Evolutionary conservation across 2,329 filamentous ascomycete genomes (phyloP), one percentile per base, ranked within the genome.

Genomic region (Aspergillaceae sp.): DNA sequence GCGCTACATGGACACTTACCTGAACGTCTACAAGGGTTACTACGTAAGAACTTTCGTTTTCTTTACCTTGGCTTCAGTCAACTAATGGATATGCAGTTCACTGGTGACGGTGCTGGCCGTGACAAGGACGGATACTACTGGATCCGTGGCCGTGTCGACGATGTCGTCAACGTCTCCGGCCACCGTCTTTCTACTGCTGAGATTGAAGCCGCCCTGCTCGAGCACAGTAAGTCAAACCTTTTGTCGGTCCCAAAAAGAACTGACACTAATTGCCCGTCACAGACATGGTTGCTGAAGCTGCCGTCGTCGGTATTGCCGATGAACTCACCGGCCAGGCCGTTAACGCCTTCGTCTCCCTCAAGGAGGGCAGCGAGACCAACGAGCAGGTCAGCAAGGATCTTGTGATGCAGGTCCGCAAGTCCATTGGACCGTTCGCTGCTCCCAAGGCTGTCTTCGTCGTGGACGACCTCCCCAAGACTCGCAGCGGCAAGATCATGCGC

Each of bases 121-220:
- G 92, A 98, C 67, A 86, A 95, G 70, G 92, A 98, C 61, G 92
- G 92, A 47, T 98, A 96, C 77, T 98, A 97, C 81, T 98, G 92
- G 92, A 98, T 98, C 67, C 87, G 92, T 52, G 92, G 92, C 55
- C 89, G 92, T 69, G 92, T 98, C 44, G 92, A 98, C 64, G 92
- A 98, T 61, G 92, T 98, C 38, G 91, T 98, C 68, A 98, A 98
- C 70, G 92, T 98, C 51, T 92, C 86, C 58, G 92, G 92, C 29
- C 92, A 98, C 71, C 85, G 92, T 67, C 78, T 98, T 52, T 97
- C 91, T 10, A 98, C 92, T 7, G 91, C 92, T 33, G 92, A 98
- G 70, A 98, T 98, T 55, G 92, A 98, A 72, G 92, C 92, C 29
- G 92, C 92, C 5, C 5, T 9, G 30, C 8, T 32, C 19, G 19